Evolutionary conservation across 2,329 filamentous ascomycete genomes (phyloP).

Genomic region (Scedosporium apiospermum): DNA sequence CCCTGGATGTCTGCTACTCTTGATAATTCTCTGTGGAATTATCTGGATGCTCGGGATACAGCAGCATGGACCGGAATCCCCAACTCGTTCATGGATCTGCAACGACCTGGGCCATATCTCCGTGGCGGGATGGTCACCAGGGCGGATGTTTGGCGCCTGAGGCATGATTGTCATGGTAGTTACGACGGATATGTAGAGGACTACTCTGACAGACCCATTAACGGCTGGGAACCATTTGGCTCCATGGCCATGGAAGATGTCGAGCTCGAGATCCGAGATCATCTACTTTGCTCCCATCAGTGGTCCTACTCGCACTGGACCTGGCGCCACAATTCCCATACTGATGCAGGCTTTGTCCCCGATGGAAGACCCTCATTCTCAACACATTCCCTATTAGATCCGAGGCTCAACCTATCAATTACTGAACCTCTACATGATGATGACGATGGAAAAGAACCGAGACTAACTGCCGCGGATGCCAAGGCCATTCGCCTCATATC

Average conservation of each 20-base stretch:
- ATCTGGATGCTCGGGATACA: not conserved
- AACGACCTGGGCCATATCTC: not conserved
- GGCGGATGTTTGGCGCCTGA: not conserved
- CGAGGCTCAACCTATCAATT: not conserved
- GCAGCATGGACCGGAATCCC: not conserved
- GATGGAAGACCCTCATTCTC: not conserved
- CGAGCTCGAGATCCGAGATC: not conserved
- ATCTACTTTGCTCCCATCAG: not conserved
- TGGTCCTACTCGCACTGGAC: not conserved
- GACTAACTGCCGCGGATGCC: not conserved
- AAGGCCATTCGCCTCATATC: not conserved
- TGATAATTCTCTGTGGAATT: not conserved
- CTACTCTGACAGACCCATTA: not conserved
- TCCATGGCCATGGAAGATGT: not conserved
- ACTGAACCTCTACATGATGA: too few relatives aligned
- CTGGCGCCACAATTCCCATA: not conserved
- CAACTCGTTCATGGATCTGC: not conserved
- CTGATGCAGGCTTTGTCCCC: not conserved
- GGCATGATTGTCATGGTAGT: not conserved
- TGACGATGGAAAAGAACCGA: not conserved
- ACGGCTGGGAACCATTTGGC: not conserved
- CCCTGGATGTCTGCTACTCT: not conserved
- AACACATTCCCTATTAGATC: not conserved
- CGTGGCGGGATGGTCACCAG: not conserved
- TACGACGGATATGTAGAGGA: not conserved